Evolutionary conservation across 2,329 filamentous ascomycete genomes (phyloP), one percentile per base, ranked within the genome.

Genomic region (Xylaria polymorpha): DNA sequence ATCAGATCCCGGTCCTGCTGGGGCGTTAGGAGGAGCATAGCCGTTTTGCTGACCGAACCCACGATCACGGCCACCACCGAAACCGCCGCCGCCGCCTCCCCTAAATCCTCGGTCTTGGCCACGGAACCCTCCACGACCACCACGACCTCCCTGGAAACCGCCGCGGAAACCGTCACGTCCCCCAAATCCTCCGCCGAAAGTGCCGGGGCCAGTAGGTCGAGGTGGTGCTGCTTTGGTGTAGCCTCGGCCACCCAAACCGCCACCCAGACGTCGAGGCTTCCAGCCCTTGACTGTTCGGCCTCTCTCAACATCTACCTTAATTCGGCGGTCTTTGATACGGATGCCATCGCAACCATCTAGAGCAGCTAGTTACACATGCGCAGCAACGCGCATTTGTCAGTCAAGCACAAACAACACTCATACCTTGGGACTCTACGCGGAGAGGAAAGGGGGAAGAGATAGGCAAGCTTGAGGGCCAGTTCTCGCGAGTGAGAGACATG

Each of bases 251-350:
- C 96, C 96, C 2, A 98, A 88, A 56, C 96, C 96, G 73, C 96
- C 96, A 67, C 95, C 96, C 61, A 97, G 91, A 72, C 96, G 91
- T 74, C 93, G 91, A 70, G 96, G 96, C 78, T 93, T 92, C 96
- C 96, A 99, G 58, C 92, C 94, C 78, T 93, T 92, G 48, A 98
- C 94, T 39, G 96, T 98, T 75, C 96, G 92, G 74, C 96, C 96
- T 78, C 96, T 91, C 83, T 99, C 96, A 70, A 98, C 95, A 79
- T 99, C 96, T 77, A 98, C 94, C 79, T 97, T 90, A 77, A 98
- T 93, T 76, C 92, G 90, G 78, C 95, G 90, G 79, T 97, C 94
- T 80, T 94, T 97, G 83, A 99, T 97, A 75, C 91, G 91, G 78
- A 97, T 92, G 73, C 93, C 93, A 86, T 98, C 94, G 80, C 87